Percentiles rank a stretch among this genome's conserved stretches.
These are phyloP conservation scores for Talaromyces sp. DNA, from an alignment of 2,329 filamentous ascomycete species.

Conservation along the genomic window DNA sequence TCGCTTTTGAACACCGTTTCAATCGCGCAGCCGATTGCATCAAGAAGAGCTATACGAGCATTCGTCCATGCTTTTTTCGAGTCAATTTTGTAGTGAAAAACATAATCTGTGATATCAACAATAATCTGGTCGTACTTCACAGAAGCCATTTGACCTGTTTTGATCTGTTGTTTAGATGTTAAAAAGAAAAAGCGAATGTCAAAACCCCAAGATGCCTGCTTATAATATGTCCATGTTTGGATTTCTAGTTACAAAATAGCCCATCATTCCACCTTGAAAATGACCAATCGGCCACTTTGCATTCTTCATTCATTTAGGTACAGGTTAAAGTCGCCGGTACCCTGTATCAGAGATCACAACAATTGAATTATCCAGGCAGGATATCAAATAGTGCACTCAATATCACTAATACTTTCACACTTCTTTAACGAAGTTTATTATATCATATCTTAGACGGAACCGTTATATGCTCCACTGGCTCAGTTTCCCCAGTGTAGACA, in stretches of 20 bases:
- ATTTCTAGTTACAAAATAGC: not conserved
- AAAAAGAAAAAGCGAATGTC: not conserved
- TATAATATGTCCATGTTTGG: not conserved
- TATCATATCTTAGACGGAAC: not conserved
- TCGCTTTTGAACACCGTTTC: not conserved
- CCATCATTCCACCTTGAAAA: not conserved
- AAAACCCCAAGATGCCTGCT: not conserved
- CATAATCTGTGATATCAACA: not conserved
- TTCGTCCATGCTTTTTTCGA: not conserved
- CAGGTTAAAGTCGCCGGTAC: not conserved
- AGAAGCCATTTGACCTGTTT: not conserved
- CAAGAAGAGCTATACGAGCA: not conserved
- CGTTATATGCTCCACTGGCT: not conserved
- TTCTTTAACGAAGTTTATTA: not conserved
- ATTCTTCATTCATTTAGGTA: not conserved
- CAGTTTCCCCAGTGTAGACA: constrained; percentile 26
- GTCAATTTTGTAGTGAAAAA: not conserved
- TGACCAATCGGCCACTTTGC: not conserved
- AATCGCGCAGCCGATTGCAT: not conserved
- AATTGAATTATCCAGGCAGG: not conserved
- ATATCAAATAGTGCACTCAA: not conserved
- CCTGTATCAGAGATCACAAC: not conserved
- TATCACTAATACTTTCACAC: not conserved
- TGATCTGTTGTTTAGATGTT: not conserved
- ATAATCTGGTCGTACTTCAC: not conserved